Evolutionary conservation across 257 asterid species (phyloP).

Genomic region (Salvia splendens): DNA sequence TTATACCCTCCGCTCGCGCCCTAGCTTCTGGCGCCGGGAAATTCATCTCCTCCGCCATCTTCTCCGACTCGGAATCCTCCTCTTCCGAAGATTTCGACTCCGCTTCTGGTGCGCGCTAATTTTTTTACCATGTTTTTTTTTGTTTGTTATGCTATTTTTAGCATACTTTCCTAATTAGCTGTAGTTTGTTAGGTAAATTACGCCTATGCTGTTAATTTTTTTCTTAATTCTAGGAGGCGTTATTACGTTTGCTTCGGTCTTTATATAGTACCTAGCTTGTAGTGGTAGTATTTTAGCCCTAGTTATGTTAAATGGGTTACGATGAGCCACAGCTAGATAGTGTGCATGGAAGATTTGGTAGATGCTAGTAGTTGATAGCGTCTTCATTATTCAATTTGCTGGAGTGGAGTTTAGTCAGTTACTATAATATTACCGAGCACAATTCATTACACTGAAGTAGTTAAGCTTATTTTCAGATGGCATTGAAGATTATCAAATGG

Average conservation of each 20-base stretch:
- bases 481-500: not conserved
- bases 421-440: not conserved
- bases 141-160: not conserved
- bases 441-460: conserved; percentile 3
- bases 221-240: not conserved
- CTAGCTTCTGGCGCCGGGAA: conserved; percentile 71
- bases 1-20: conserved; percentile 45
- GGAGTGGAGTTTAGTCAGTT: not conserved
- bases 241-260: not conserved
- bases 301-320: not conserved
- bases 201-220: not conserved
- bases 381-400: not conserved
- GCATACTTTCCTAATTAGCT: not conserved
- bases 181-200: conserved; percentile 1
- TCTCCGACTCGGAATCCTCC: conserved; percentile 48
- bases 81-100: conserved; percentile 47
- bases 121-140: not conserved
- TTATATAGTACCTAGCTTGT: not conserved
- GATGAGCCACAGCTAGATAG: not conserved
- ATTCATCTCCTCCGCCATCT: conserved; percentile 48
- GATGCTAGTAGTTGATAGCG: conserved; percentile 3
- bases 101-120: conserved; percentile 37
- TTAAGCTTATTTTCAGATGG: not conserved
- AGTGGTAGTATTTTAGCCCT: not conserved
- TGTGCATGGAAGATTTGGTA: not conserved